Evolutionary conservation across 2,329 filamentous ascomycete species (phyloP), one percentile per base, ranked within the genome.

Genomic region (Fusarium falciforme): DNA sequence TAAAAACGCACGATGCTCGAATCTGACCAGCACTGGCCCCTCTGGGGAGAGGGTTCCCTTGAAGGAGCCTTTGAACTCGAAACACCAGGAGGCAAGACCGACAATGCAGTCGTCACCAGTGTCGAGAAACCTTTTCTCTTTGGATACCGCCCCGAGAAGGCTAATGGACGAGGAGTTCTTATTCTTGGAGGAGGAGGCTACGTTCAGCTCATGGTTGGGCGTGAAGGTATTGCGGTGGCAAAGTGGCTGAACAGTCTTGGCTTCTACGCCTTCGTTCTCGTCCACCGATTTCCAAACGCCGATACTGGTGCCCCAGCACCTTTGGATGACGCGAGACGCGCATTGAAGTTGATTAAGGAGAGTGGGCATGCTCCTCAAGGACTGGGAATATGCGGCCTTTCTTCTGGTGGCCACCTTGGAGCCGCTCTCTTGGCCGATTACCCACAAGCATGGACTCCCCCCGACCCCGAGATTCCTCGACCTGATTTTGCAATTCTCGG

Each of bases 261-360:
- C 0, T 78, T 77, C 55, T 71, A 77, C 40, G 74, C 76, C 0
- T 77, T 77, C n/a, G 76, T 77, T 6, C 66, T 77, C 0, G 72
- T 77, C 0, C 76, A 77, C n/a, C 74, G 76, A 1, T 77, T 78
- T 35, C 76, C 76, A 0, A 72, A 49, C 2, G 66, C 63, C 6
- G 40, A 74, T 4, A 64, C 66, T 2, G 61, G 72, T 1, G 52
- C 72, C 0, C 73, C 73, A 2, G 74, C 74, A 4, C 76, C 76
- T 1, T 8, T 77, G 2, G 76, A 77, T 36, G 76, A 77, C 7
- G 76, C 74, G 0, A 73, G 76, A 2, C 68, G 76, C 4, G 76
- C 76, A 1, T 17, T 77, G 0, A 77, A 68, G 40, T 36, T 77
- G 2, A 78, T 77, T 2, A 27, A 20, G 2, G 59, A 72, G 14